phyloP scores from a whole-genome alignment of 2,329 filamentous ascomycete genomes.

The Aspergillus sp. region DNA sequence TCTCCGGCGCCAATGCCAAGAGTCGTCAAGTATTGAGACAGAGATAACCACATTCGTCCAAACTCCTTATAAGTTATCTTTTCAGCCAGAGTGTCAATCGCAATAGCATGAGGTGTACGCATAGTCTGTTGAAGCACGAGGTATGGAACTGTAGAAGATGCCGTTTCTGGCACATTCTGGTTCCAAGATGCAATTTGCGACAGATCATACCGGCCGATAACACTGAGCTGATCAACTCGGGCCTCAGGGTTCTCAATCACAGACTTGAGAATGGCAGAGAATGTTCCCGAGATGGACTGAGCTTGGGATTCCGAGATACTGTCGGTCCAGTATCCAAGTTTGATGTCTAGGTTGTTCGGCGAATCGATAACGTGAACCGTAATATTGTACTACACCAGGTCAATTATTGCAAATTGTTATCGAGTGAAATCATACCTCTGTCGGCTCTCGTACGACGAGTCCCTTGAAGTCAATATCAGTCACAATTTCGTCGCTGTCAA shows the following conservation, averaged over 20 bases:
- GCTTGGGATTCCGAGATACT: neutral
- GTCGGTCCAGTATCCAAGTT: neutral
- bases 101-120: neutral
- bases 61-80: neutral
- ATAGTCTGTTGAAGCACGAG: neutral
- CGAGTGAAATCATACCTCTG: neutral
- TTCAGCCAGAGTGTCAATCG: neutral
- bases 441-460: neutral
- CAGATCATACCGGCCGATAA: neutral
- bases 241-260: neutral
- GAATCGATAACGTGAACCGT: neutral
- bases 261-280: neutral
- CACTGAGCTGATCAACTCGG: neutral
- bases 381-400: neutral
- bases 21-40: slow-evolving; percentile 9
- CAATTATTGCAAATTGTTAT: neutral
- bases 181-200: slow-evolving; percentile 1
- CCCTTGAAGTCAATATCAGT: neutral
- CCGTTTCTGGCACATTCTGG: neutral
- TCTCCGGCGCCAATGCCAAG: slow-evolving; percentile 31
- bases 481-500: neutral
- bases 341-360: neutral
- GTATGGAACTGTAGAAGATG: neutral
- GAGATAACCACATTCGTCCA: neutral
- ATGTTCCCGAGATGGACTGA: neutral